phyloP scores from a whole-genome alignment of 2,329 filamentous ascomycete species.

The Aschersonia sp. region DNA sequence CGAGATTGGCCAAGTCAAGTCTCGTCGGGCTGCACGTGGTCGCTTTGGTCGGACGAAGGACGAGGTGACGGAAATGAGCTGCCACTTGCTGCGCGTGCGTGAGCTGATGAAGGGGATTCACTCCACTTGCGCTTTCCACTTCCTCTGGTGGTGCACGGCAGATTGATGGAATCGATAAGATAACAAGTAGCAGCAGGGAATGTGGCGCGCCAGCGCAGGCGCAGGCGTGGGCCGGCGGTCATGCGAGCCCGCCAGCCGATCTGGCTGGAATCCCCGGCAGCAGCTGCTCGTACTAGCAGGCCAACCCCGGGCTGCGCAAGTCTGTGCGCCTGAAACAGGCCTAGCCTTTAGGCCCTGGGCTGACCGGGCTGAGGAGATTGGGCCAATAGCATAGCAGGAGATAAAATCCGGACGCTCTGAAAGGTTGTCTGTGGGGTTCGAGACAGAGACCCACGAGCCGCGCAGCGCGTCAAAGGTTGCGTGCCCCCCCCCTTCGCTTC shows the following conservation, averaged over 20 bases:
- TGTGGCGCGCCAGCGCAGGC: not conserved
- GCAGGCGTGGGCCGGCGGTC: too few species aligned
- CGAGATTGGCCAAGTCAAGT: not conserved
- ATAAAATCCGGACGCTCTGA: constrained; percentile 6
- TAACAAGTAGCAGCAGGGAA: not conserved
- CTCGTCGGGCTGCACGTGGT: not conserved
- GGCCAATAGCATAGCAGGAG: constrained; percentile 6
- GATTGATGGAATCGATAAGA: constrained; percentile 6
- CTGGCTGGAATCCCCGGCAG: not conserved
- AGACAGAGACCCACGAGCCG: not conserved
- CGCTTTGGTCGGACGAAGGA: not conserved
- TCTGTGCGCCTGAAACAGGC: constrained; percentile 3
- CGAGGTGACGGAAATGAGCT: not conserved
- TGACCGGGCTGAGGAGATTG: not conserved
- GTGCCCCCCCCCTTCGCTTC: not conserved
- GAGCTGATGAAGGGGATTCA: not conserved
- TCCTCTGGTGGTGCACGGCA: not conserved
- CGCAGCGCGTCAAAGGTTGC: not conserved
- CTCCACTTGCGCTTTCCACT: too few species aligned
- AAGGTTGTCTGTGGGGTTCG: constrained; percentile 1
- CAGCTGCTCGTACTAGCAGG: not conserved
- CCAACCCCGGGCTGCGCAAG: not conserved
- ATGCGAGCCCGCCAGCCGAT: not conserved
- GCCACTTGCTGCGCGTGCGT: not conserved
- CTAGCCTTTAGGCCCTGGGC: constrained; percentile 4